phyloP scores from a whole-genome alignment of 306 rosid species.

The Trifolium dubium region DNA sequence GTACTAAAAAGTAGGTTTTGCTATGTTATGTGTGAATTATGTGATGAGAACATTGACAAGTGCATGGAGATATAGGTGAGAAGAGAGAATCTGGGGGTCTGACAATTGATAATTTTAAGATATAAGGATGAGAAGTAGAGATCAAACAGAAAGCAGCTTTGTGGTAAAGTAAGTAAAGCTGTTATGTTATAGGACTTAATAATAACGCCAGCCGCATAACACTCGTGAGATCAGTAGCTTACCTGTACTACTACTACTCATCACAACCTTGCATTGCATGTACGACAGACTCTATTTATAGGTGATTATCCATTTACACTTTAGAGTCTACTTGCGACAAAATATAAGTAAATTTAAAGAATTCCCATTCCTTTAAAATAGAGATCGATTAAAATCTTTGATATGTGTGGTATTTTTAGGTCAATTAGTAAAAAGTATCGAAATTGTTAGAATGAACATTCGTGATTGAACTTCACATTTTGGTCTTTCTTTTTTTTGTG shows the following conservation, averaged over 20 bases:
- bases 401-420: too few species aligned
- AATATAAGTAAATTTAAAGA: too few species aligned
- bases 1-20: conserved; percentile 5
- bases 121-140: not conserved
- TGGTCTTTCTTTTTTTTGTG: too few species aligned
- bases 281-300: too few species aligned
- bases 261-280: too few species aligned
- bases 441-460: too few species aligned
- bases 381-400: too few species aligned
- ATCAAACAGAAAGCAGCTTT: conserved; percentile 2
- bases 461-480: too few species aligned
- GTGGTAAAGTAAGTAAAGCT: not conserved
- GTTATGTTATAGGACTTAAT: not conserved
- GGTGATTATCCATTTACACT: too few species aligned
- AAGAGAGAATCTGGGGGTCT: conserved; percentile 2
- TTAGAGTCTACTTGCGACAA: too few species aligned
- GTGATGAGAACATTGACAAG: not conserved
- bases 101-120: conserved; percentile 13
- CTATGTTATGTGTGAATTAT: not conserved
- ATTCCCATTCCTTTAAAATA: too few species aligned
- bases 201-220: not conserved
- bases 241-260: not conserved
- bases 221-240: not conserved
- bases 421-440: too few species aligned
- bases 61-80: conserved; percentile 29